Evolutionary conservation across 1,139 yeast genomes (phyloP).

Genomic region (Hyphopichia burtonii): DNA sequence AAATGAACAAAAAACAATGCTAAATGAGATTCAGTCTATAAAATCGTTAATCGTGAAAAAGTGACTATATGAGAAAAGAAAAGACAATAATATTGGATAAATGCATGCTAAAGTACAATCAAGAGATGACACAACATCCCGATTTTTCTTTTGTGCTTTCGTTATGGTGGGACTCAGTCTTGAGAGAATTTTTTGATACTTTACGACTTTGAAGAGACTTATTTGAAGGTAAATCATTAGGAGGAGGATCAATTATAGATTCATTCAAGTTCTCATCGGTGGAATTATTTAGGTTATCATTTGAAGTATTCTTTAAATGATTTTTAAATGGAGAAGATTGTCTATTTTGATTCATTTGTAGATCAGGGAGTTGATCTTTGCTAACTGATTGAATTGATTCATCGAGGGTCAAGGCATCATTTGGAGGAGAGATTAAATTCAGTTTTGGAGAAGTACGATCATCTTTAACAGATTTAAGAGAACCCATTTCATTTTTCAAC

Average conservation of each 20-base stretch:
- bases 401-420: not conserved
- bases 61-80: too few species aligned
- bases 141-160: conserved; percentile 4
- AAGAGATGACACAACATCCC: conserved; percentile 12
- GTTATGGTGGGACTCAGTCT: not conserved
- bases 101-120: not conserved
- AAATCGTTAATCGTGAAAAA: too few species aligned
- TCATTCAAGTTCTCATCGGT: too few species aligned
- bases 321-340: too few species aligned
- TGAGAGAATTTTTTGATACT: not conserved
- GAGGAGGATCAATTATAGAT: too few species aligned
- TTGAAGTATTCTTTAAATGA: too few species aligned
- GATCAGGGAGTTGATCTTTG: not conserved
- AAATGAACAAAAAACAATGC: too few species aligned
- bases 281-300: too few species aligned
- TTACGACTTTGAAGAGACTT: not conserved
- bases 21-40: too few species aligned
- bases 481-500: conserved; percentile 5
- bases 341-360: not conserved
- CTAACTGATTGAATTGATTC: not conserved
- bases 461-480: conserved; percentile 10
- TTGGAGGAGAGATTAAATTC: not conserved
- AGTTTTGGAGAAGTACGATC: conserved; percentile 4
- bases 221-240: not conserved
- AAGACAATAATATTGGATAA: too few species aligned